Evolutionary conservation across 2,329 filamentous ascomycete species (phyloP).

Genomic region (Thielaviopsis ethacetica): DNA sequence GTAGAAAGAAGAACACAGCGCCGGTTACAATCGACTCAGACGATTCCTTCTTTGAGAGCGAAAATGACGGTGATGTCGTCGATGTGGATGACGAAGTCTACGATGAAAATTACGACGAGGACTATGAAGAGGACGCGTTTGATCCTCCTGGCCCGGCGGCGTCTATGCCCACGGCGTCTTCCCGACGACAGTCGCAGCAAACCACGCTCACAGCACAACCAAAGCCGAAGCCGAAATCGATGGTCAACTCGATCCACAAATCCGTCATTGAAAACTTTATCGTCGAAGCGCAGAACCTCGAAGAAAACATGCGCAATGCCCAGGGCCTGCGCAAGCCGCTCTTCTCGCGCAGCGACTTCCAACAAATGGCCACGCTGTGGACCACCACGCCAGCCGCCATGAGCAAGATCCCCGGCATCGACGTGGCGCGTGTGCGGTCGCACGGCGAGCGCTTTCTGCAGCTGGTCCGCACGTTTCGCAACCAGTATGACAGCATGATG

Average conservation of each 20-base stretch:
- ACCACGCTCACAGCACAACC: slow-evolving; percentile 24
- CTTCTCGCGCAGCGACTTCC: slow-evolving; percentile 54
- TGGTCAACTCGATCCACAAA: slow-evolving; percentile 40
- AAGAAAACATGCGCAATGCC: slow-evolving; percentile 44
- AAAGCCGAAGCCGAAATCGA: slow-evolving; percentile 46
- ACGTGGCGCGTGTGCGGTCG: slow-evolving; percentile 40
- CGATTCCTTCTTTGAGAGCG: slow-evolving; percentile 7
- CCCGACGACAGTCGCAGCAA: slow-evolving; percentile 5
- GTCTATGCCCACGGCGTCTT: background rate
- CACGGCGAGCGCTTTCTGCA: slow-evolving; percentile 46
- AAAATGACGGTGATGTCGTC: background rate
- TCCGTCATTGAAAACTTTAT: slow-evolving; percentile 51
- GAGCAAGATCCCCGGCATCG: slow-evolving; percentile 45
- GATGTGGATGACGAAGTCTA: slow-evolving; percentile 20
- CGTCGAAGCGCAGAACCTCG: slow-evolving; percentile 38
- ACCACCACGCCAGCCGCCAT: slow-evolving; percentile 46
- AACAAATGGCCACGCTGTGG: slow-evolving; percentile 57
- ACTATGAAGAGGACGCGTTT: slow-evolving; percentile 26
- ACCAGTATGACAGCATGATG: slow-evolving; percentile 35
- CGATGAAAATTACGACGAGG: background rate
- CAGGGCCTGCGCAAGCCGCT: slow-evolving; percentile 39
- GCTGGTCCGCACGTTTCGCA: slow-evolving; percentile 34
- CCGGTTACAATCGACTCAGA: slow-evolving; percentile 13
- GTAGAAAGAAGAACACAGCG: slow-evolving; percentile 13
- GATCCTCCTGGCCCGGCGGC: slow-evolving; percentile 15